A percentile compares a stretch with the other conserved stretches of the same genome.
phyloP scores from a whole-genome alignment of 2,329 filamentous ascomycete species.

The Ophiostoma sp. region DNA sequence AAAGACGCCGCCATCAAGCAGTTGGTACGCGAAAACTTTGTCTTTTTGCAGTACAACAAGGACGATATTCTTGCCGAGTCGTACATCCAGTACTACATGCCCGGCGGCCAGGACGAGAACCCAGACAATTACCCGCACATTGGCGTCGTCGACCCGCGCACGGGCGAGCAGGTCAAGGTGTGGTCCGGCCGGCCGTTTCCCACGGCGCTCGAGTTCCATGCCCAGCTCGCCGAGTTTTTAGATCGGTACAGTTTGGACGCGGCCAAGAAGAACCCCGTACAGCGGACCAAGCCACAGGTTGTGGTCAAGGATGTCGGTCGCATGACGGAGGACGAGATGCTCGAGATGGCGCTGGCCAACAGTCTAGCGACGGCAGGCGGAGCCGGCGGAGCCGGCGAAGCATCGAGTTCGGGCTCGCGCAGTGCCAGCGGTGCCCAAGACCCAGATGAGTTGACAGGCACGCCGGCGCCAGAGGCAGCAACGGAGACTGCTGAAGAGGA shows the following conservation, averaged over 20 bases:
- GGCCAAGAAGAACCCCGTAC: constrained; percentile 90
- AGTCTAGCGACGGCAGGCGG: constrained; percentile 62
- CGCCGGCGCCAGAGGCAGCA: constrained; percentile 48
- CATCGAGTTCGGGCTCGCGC: neutral
- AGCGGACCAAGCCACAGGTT: constrained; percentile 69
- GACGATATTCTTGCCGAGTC: constrained; percentile 74
- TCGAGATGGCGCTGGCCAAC: constrained; percentile 89
- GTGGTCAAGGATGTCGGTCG: constrained; percentile 71
- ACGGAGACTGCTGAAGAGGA: constrained; percentile 52
- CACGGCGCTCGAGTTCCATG: constrained; percentile 72
- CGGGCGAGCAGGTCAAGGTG: constrained; percentile 94
- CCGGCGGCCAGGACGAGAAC: constrained; percentile 67
- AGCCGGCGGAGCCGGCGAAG: neutral
- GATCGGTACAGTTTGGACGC: constrained; percentile 89
- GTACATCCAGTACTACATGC: constrained; percentile 90
- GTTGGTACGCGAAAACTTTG: constrained; percentile 86
- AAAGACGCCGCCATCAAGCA: constrained; percentile 77
- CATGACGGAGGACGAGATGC: constrained; percentile 97
- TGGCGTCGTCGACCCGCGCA: constrained; percentile 90
- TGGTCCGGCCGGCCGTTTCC: constrained; percentile 87
- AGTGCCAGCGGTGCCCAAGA: constrained; percentile 55
- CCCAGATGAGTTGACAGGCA: constrained; percentile 76
- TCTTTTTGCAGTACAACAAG: constrained; percentile 94
- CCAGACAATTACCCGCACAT: constrained; percentile 94
- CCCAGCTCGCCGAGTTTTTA: constrained; percentile 92